Evolutionary conservation across 1,139 yeast genomes (phyloP), one percentile per base, ranked within the genome.

Genomic region (Taphrina confusa): DNA sequence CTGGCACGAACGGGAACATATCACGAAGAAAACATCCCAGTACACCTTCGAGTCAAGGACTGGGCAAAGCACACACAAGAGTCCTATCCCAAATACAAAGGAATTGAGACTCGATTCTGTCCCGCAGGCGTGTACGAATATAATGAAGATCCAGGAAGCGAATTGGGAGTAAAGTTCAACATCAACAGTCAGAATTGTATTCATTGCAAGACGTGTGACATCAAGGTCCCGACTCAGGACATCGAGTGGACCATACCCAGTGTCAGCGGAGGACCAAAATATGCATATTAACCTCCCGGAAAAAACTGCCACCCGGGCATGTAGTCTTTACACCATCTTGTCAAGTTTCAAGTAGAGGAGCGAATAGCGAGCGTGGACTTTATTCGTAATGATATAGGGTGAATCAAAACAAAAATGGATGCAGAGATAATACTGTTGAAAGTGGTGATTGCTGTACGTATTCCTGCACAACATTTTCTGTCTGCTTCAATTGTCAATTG

Each of bases 71-170:
- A 91, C 71, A 82, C 95, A 0, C 78, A 79, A 46, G 75, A 73
- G 18, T 76, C 89, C 27, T 92, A 81, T 74, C 90, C 94, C 22
- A 82, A 79, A 66, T 92, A 75, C 74, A 77, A 87, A 72, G 98
- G 98, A 14, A 78, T 92, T 18, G 98, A 92, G 73, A 84, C 83
- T 69, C 78, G 95, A 63, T 92, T 92, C 76, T 92, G 98, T 71
- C 98, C 98, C 6, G 98, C 98, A 22, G 98, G 98, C 25, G 98
- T 92, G 11, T 92, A 92, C 72, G 98, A 92, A 73, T 92, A 89
- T 69, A 78, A 89, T 25, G 85, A 85, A 64, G 94, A 87, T 69
- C 83, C 80, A 57, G 70, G 70, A 12, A 79, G 81, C 60, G 70
- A 72, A 5, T 70, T 73, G 4, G 94, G 94, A 2, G 95, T 89